phyloP scores from a whole-genome alignment of 2,329 filamentous ascomycete species.

The Alternaria arbusti region DNA sequence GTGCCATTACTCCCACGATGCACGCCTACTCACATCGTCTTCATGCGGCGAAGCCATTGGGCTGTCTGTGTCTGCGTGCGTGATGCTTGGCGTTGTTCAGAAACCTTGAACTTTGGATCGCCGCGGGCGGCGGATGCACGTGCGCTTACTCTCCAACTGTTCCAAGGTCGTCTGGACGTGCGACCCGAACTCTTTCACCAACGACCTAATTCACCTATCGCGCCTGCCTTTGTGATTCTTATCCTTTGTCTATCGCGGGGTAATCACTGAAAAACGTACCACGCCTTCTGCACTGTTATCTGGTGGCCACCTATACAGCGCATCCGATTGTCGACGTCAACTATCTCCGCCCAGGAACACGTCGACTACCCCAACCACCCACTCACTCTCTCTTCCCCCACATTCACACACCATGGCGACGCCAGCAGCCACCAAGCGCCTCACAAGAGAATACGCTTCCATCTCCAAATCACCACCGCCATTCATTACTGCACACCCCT shows the following conservation, averaged over 20 bases:
- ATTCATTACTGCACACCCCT: constrained; percentile 87
- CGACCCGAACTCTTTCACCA: neutral
- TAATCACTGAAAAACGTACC: neutral
- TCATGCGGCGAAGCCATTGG: constrained; percentile 53
- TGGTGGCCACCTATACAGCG: constrained; percentile 7
- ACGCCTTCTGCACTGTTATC: neutral
- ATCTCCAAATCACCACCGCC: constrained; percentile 80
- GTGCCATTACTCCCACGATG: neutral
- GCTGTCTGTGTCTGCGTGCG: constrained; percentile 38
- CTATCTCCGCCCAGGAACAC: constrained; percentile 1
- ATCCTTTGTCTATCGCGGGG: neutral
- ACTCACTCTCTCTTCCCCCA: neutral
- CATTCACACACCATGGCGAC: constrained; percentile 44
- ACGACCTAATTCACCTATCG: neutral
- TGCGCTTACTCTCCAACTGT: constrained; percentile 11
- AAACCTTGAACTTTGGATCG: constrained; percentile 23
- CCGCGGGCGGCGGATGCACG: constrained; percentile 19
- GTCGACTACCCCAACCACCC: constrained; percentile 1
- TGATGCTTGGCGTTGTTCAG: constrained; percentile 31
- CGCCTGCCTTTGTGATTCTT: neutral
- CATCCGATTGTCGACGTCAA: constrained; percentile 2
- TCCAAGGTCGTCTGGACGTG: neutral
- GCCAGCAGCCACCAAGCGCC: constrained; percentile 51
- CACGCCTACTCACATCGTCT: constrained; percentile 52
- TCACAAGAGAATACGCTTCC: constrained; percentile 69